These are phyloP conservation scores for Fragilaria radians DNA, from an alignment of 108 stramenopile species.

Conservation along the genomic window DNA sequence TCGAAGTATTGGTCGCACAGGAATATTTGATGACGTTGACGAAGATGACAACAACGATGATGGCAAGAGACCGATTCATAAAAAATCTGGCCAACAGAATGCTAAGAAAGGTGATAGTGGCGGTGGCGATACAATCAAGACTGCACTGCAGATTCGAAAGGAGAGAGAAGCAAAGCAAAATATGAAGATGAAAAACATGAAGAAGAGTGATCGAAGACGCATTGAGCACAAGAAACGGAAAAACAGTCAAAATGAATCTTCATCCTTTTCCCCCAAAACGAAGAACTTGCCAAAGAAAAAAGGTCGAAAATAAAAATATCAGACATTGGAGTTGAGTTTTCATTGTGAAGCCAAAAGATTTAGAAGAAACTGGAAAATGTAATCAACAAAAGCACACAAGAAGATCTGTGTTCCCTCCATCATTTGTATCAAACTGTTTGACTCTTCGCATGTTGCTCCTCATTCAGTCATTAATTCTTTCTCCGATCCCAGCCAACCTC, in stretches of 20 bases:
- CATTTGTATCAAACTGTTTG: too few species aligned
- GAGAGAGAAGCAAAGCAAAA: constrained; percentile 71
- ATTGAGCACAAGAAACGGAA: constrained; percentile 19
- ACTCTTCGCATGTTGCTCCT: too few species aligned
- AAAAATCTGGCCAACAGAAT: constrained; percentile 19
- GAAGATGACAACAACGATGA: constrained; percentile 34
- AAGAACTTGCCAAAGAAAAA: not conserved
- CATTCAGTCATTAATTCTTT: too few species aligned
- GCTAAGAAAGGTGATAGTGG: constrained; percentile 12
- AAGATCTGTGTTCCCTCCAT: too few species aligned
- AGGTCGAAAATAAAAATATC: not conserved
- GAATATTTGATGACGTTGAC: constrained; percentile 79
- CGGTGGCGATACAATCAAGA: constrained; percentile 31
- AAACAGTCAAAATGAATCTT: not conserved
- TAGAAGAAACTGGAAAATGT: too few species aligned
- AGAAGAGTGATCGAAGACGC: constrained; percentile 35
- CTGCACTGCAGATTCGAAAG: constrained; percentile 58
- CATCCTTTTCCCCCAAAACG: too few species aligned
- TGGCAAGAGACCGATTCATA: constrained; percentile 32
- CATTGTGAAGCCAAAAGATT: too few species aligned
- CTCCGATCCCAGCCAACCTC: too few species aligned
- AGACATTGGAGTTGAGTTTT: not conserved
- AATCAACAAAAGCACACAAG: too few species aligned
- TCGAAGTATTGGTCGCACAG: constrained; percentile 74
- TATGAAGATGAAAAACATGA: constrained; percentile 83